These are phyloP conservation scores for Cubamyces sp. DNA, from an alignment of 768 basidiomycete species.

Conservation along the genomic window DNA sequence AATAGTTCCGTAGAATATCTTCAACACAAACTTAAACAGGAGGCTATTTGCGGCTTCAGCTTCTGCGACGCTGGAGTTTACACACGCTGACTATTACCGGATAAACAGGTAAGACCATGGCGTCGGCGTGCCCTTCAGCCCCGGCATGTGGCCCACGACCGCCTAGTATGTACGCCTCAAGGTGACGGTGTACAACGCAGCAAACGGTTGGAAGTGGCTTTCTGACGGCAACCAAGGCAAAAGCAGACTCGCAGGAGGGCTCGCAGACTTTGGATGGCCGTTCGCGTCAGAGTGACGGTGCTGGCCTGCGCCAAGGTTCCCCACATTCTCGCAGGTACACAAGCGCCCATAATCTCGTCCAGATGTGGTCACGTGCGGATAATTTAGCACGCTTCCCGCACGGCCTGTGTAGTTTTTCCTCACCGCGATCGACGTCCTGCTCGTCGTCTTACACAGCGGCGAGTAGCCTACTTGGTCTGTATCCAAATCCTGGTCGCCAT, in stretches of 20 bases:
- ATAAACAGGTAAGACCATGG: constrained; percentile 73
- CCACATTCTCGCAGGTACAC: not conserved
- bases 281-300: too few species aligned
- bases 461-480: not conserved
- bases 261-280: too few species aligned
- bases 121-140: constrained; percentile 42
- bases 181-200: too few species aligned
- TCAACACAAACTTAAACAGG: constrained; percentile 81
- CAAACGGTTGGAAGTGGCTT: too few species aligned
- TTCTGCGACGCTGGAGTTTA: not conserved
- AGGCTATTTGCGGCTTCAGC: constrained; percentile 43
- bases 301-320: not conserved
- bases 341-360: constrained; percentile 4
- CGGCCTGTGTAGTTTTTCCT: constrained; percentile 13
- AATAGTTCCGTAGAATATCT: constrained; percentile 89
- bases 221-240: too few species aligned
- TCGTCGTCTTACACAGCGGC: constrained; percentile 3
- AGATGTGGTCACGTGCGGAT: not conserved
- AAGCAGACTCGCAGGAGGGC: too few species aligned
- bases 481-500: constrained; percentile 18
- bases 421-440: constrained; percentile 7
- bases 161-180: not conserved
- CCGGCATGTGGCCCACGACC: not conserved
- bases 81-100: constrained; percentile 45
- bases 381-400: constrained; percentile 9